Evolutionary conservation across 169 alveolate genomes (phyloP).

Genomic region (Babesia bovis): DNA sequence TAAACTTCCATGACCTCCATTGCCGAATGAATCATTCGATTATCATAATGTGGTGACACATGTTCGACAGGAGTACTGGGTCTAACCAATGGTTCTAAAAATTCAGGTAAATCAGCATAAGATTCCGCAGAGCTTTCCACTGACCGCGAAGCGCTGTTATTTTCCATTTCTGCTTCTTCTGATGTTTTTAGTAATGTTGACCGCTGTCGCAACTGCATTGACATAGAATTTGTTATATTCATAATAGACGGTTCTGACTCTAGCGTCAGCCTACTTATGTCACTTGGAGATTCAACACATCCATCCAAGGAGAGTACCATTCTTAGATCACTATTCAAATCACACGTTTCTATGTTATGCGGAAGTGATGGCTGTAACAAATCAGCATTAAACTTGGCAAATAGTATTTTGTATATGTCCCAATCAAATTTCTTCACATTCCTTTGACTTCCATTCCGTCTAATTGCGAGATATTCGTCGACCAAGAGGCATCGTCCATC

Average conservation of each 20-base stretch:
- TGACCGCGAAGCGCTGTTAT: no score
- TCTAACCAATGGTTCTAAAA: neutral
- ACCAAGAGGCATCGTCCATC: slow-evolving; percentile 12
- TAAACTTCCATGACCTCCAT: neutral
- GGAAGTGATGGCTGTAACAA: slow-evolving; percentile 11
- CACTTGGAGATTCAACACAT: slow-evolving; percentile 2
- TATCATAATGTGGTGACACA: neutral
- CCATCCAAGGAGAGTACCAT: neutral
- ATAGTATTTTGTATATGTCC: slow-evolving; percentile 39
- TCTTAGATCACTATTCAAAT: slow-evolving; percentile 33
- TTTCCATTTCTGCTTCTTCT: neutral
- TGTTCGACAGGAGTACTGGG: neutral
- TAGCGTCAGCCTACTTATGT: slow-evolving; percentile 19
- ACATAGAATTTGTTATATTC: slow-evolving; percentile 27
- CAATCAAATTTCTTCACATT: slow-evolving; percentile 39
- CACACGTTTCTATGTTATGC: neutral
- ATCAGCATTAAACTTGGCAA: slow-evolving; percentile 30
- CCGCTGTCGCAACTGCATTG: slow-evolving; percentile 2
- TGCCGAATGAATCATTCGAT: neutral
- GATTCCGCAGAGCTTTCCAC: neutral
- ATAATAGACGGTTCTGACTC: slow-evolving; percentile 26
- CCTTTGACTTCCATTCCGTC: slow-evolving; percentile 24
- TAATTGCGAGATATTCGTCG: slow-evolving; percentile 14
- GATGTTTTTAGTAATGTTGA: neutral
- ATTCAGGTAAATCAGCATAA: neutral